Evolutionary conservation across 495 filamentous ascomycete species (phyloP).

Genomic region (Haplographium delicatum): DNA sequence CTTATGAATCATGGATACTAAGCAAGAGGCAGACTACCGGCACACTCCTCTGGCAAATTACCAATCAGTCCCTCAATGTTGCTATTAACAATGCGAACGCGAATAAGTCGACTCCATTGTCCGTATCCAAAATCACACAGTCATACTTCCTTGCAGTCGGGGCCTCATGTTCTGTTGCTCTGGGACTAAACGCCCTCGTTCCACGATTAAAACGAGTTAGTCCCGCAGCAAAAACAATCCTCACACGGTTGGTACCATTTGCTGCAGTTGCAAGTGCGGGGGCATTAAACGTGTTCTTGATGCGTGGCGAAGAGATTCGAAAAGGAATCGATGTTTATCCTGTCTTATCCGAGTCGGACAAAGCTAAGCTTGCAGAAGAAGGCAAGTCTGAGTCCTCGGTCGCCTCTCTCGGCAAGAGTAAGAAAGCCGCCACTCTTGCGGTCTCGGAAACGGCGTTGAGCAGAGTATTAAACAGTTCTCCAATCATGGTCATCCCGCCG

Average conservation of each 20-base stretch:
- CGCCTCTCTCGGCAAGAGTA: slow-evolving; percentile 72
- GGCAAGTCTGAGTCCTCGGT: slow-evolving; percentile 54
- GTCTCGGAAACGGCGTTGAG: slow-evolving; percentile 88
- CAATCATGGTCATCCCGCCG: slow-evolving; percentile 94
- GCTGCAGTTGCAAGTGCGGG: slow-evolving; percentile 88
- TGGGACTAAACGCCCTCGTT: slow-evolving; percentile 87
- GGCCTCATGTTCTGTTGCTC: slow-evolving; percentile 86
- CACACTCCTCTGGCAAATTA: slow-evolving; percentile 89
- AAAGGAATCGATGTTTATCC: slow-evolving; percentile 94
- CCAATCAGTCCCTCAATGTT: slow-evolving; percentile 96
- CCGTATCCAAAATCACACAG: slow-evolving; percentile 69
- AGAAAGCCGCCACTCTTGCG: slow-evolving; percentile 78
- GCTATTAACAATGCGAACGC: slow-evolving; percentile 96
- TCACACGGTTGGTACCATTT: slow-evolving; percentile 85
- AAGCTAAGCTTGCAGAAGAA: slow-evolving; percentile 43
- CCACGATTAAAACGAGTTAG: slow-evolving; percentile 73
- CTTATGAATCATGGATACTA: slow-evolving; percentile 15
- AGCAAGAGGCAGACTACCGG: slow-evolving; percentile 60
- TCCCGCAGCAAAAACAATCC: slow-evolving; percentile 65
- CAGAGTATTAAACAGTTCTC: slow-evolving; percentile 86
- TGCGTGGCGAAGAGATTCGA: slow-evolving; percentile 93
- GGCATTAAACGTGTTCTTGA: slow-evolving; percentile 91
- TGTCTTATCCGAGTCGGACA: slow-evolving; percentile 53
- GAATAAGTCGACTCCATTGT: slow-evolving; percentile 90
- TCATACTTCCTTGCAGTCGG: slow-evolving; percentile 91